Conservation (phyloP, 169 alveolate genomes). For the Cyclospora cayetanensis region DNA sequence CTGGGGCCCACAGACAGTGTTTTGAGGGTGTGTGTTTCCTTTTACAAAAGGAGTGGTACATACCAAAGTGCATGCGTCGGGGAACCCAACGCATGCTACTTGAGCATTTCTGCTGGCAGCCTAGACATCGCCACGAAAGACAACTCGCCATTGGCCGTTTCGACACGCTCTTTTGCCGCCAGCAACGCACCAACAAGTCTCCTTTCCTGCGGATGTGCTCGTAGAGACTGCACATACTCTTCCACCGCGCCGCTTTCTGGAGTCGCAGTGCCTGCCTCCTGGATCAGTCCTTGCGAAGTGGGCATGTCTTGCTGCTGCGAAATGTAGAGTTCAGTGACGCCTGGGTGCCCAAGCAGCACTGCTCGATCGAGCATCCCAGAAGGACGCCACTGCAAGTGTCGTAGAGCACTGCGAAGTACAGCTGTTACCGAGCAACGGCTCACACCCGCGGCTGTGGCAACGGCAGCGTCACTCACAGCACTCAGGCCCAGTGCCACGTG, state of each 20-base stretch:
- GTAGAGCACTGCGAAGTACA: constrained; percentile 37
- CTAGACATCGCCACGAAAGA: constrained; percentile 56
- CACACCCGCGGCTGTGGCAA: constrained; percentile 66
- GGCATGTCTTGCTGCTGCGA: constrained; percentile 41
- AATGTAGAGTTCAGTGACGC: background rate
- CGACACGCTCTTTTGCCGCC: constrained; percentile 51
- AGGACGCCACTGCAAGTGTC: constrained; percentile 42
- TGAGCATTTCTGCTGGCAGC: constrained; percentile 62
- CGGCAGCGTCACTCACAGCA: constrained; percentile 62
- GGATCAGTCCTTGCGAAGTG: background rate
- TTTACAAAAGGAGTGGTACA: too few species aligned
- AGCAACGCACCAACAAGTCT: constrained; percentile 65
- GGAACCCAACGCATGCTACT: too few species aligned
- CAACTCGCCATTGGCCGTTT: constrained; percentile 50
- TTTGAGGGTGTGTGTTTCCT: too few species aligned
- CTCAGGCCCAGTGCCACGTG: constrained; percentile 59
- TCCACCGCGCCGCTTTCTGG: constrained; percentile 42
- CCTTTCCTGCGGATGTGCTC: constrained; percentile 68
- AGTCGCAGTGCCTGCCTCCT: constrained; percentile 41
- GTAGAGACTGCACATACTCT: constrained; percentile 71
- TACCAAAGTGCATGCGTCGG: too few species aligned
- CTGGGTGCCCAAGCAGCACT: constrained; percentile 36
- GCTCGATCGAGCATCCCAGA: constrained; percentile 8
- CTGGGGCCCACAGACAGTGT: too few species aligned
- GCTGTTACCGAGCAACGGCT: constrained; percentile 45